These are phyloP conservation scores for Talaromyces liani DNA, from an alignment of 495 filamentous ascomycete species.

Conservation along the genomic window DNA sequence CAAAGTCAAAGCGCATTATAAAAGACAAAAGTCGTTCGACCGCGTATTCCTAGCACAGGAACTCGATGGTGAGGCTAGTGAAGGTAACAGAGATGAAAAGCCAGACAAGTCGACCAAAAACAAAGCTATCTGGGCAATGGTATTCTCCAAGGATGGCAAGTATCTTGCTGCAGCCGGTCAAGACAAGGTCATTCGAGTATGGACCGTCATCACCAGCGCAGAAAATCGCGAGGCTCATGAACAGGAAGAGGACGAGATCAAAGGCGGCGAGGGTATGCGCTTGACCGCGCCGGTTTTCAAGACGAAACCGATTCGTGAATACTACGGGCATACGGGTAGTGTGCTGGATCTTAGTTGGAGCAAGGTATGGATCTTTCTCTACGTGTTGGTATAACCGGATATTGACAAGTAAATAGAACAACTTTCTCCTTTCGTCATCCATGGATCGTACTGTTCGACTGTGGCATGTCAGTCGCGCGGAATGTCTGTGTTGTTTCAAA, in stretches of 20 bases:
- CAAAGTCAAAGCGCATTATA: constrained; percentile 71
- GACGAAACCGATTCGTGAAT: constrained; percentile 66
- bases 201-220: constrained; percentile 76
- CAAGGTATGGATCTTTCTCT: constrained; percentile 48
- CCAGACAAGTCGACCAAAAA: constrained; percentile 25
- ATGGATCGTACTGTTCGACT: constrained; percentile 98
- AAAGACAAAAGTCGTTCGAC: constrained; percentile 76
- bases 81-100: constrained; percentile 12
- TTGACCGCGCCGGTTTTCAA: constrained; percentile 91
- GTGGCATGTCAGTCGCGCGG: constrained; percentile 80
- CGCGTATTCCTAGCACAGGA: constrained; percentile 89
- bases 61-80: constrained; percentile 45
- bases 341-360: constrained; percentile 94
- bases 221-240: constrained; percentile 70
- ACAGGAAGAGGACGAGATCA: constrained; percentile 56
- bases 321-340: constrained; percentile 77
- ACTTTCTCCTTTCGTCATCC: constrained; percentile 90
- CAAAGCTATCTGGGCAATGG: constrained; percentile 78
- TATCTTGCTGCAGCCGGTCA: constrained; percentile 86
- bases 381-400: neutral
- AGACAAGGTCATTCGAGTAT: constrained; percentile 80
- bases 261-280: constrained; percentile 38
- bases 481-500: constrained; percentile 92
- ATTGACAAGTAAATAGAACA: constrained; percentile 52
- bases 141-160: constrained; percentile 88